Conservation (phyloP, 2,329 filamentous ascomycete species). For the Fusarium neocosmosporiellum region DNA sequence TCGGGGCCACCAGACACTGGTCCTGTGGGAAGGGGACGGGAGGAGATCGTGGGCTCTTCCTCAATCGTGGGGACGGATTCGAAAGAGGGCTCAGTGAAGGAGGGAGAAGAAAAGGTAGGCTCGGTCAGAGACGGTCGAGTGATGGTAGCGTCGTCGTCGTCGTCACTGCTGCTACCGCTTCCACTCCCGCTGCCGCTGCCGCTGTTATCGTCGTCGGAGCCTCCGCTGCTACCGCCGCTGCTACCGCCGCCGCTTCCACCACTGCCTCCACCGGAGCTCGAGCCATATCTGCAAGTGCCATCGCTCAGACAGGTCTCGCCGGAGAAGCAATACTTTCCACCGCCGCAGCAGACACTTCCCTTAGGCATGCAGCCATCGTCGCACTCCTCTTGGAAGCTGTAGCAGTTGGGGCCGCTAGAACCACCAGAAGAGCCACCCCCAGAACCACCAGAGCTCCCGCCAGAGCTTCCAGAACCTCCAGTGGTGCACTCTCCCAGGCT, state of each 20-base stretch:
- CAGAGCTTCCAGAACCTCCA: constrained; percentile 11
- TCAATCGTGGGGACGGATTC: constrained; percentile 23
- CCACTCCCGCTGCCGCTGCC: constrained; percentile 25
- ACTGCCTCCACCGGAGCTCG: neutral
- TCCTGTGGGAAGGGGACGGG: constrained; percentile 20
- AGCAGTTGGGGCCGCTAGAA: constrained; percentile 29
- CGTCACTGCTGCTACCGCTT: constrained; percentile 24
- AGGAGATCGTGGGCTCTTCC: constrained; percentile 11
- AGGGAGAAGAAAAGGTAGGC: constrained; percentile 10
- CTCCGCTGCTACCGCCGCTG: constrained; percentile 22
- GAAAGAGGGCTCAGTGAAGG: constrained; percentile 30
- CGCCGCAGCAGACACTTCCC: constrained; percentile 42
- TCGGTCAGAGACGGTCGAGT: constrained; percentile 9
- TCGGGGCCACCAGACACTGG: constrained; percentile 24
- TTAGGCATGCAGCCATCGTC: constrained; percentile 43
- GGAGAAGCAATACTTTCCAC: constrained; percentile 46
- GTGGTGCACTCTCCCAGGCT: constrained; percentile 34
- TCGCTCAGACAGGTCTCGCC: constrained; percentile 38
- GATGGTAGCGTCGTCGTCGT: constrained; percentile 20
- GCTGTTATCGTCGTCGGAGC: constrained; percentile 19
- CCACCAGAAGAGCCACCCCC: constrained; percentile 25
- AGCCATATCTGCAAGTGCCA: constrained; percentile 28
- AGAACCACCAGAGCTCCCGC: constrained; percentile 35
- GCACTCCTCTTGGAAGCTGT: constrained; percentile 34
- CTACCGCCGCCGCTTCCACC: constrained; percentile 19